These are phyloP conservation scores for Sinapis alba DNA, from an alignment of 441 rosid species.

Conservation along the genomic window DNA sequence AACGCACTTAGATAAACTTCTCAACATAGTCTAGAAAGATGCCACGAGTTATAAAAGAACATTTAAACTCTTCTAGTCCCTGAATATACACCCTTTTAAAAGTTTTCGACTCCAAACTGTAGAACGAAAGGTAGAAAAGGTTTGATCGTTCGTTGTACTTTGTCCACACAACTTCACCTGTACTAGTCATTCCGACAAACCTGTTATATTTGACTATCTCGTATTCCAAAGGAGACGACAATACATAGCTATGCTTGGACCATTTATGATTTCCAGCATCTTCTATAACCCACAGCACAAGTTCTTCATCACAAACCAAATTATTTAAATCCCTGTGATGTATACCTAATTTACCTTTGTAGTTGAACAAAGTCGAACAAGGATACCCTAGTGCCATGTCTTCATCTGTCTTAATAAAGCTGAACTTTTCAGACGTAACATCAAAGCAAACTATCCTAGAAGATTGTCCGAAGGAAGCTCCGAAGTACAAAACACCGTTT, in stretches of 20 bases:
- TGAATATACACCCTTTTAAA: neutral
- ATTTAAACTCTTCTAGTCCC: neutral
- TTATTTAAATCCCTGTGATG: neutral
- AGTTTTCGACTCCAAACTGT: neutral
- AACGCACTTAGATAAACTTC: neutral
- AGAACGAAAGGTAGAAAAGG: neutral
- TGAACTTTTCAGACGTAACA: neutral
- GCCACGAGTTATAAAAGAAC: neutral
- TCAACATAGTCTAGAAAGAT: neutral
- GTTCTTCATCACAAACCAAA: no score
- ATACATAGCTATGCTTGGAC: neutral
- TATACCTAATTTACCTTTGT: neutral
- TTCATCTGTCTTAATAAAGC: neutral
- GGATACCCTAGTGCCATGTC: neutral
- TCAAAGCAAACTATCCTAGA: neutral
- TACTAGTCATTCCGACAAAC: neutral
- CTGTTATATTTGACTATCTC: neutral
- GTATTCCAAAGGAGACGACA: neutral
- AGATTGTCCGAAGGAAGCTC: accelerated
- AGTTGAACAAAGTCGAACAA: neutral
- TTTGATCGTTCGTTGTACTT: neutral
- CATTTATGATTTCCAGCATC: neutral
- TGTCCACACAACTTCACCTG: neutral
- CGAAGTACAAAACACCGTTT: conserved; percentile 15
- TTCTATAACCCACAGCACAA: neutral